Evolutionary conservation across 2,329 filamentous ascomycete genomes (phyloP), one percentile per base, ranked within the genome.

Genomic region (Nannizzia gypsea): DNA sequence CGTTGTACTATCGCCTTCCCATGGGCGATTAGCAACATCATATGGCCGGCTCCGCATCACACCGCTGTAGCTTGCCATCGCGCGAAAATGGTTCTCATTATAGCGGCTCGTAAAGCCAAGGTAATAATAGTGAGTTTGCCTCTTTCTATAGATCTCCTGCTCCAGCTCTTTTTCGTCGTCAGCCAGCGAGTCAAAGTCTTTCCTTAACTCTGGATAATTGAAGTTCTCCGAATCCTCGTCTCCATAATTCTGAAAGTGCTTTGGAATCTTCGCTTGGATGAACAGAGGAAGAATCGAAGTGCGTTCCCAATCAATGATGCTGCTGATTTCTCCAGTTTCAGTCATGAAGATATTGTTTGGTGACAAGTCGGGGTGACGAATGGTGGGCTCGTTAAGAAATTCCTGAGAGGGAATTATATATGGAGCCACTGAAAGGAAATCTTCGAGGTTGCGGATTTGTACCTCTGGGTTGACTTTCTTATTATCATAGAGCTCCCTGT

Each of bases 291-390:
- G 68, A 26, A 70, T 64, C 2, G 67, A 50, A 42, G 65, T 66
- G 63, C 76, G 68, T 63, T 77, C 73, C 74, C 73, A 77, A 61
- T 78, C 74, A 38, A 77, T 74, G 1, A 77, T 61, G 31, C 71
- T 62, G 28, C 65, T 66, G 22, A 77, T 71, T 6, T 70, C 67
- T 55, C 67, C 65, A 31, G 69, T 60, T 4, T 70, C 58, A 22
- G 63, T 64, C 1, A 71, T 63, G 28, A 71, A 68, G 9, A 70
- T 66, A 57, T 71, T 71, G 44, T 65, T 67, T 6, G 67, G 71
- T 59, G 62, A 62, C 48, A 69, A 63, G 61, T 69, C 66, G 6
- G 68, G 68, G 54, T 69, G 65, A 8, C 66, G 63, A 3, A 69
- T 52, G 31, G 62, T 62, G 4, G 67, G 66, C 34, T 54, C 31